A percentile compares a stretch with the other conserved stretches of the same genome.
Evolutionary conservation across 2,329 filamentous ascomycete species (phyloP).

Genomic region (Aspergillus viridinutans): DNA sequence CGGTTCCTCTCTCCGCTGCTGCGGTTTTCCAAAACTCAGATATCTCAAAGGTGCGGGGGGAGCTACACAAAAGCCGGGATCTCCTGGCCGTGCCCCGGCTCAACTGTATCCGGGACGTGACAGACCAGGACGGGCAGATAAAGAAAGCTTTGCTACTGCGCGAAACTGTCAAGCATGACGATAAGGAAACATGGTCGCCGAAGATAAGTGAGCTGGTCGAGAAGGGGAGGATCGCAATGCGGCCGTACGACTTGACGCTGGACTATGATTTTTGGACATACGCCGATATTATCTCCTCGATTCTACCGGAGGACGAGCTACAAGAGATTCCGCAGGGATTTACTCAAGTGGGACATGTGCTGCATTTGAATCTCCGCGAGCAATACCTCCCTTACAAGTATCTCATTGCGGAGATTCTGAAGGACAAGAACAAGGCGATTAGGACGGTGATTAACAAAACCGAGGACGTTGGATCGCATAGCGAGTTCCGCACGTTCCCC

Average conservation of each 20-base stretch:
- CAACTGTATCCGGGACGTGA: constrained; percentile 54
- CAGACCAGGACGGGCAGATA: constrained; percentile 49
- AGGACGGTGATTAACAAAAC: constrained; percentile 94
- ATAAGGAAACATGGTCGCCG: constrained; percentile 70
- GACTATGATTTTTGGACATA: constrained; percentile 86
- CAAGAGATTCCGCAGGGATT: constrained; percentile 82
- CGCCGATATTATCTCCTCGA: constrained; percentile 75
- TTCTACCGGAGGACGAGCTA: constrained; percentile 75
- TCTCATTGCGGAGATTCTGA: constrained; percentile 76
- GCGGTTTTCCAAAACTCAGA: constrained; percentile 70
- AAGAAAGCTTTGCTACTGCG: constrained; percentile 39
- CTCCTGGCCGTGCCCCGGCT: constrained; percentile 62
- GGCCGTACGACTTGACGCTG: constrained; percentile 71
- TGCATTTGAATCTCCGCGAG: constrained; percentile 84
- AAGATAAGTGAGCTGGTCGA: constrained; percentile 65
- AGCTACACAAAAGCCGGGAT: constrained; percentile 63
- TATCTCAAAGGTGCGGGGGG: constrained; percentile 66
- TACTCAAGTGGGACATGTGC: constrained; percentile 82
- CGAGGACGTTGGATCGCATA: constrained; percentile 79
- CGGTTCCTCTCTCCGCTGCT: constrained; percentile 71
- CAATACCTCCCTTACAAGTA: constrained; percentile 81
- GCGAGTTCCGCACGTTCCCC: constrained; percentile 82
- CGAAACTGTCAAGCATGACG: constrained; percentile 40
- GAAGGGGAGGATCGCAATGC: constrained; percentile 62
- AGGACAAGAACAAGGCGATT: constrained; percentile 82